Conservation (phyloP, 352 stramenopile species). For the Pythium pyrilobum region DNA sequence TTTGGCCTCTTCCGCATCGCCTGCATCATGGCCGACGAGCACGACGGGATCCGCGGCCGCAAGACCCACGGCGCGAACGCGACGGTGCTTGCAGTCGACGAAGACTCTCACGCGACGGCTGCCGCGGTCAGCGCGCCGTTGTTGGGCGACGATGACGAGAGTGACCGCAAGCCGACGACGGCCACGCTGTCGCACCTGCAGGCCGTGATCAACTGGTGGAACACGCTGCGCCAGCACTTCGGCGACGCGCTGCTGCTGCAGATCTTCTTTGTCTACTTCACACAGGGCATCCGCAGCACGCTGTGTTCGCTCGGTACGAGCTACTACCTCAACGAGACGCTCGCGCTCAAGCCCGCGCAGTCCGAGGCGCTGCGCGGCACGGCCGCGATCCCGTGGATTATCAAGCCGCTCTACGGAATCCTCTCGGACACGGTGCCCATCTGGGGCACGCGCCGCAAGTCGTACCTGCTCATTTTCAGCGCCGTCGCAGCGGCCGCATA, state of each 20-base stretch:
- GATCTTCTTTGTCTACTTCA: slow-evolving; percentile 86
- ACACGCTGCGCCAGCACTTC: slow-evolving; percentile 57
- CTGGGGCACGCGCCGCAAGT: slow-evolving; percentile 71
- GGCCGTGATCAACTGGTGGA: slow-evolving; percentile 49
- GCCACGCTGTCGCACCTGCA: slow-evolving; percentile 23
- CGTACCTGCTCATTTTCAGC: slow-evolving; percentile 73
- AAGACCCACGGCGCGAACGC: slow-evolving; percentile 27
- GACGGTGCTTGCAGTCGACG: slow-evolving; percentile 7
- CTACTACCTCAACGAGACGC: slow-evolving; percentile 76
- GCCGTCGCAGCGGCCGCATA: slow-evolving; percentile 51
- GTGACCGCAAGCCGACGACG: slow-evolving; percentile 9
- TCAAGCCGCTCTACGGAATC: slow-evolving; percentile 77
- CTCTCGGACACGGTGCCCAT: slow-evolving; percentile 74
- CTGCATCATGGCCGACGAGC: slow-evolving; percentile 25
- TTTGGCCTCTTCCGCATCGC: too few relatives aligned
- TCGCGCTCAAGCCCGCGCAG: slow-evolving; percentile 58
- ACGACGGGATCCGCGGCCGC: slow-evolving; percentile 59
- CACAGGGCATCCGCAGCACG: slow-evolving; percentile 68
- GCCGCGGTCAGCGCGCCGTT: not conserved
- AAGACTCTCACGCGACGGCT: slow-evolving; percentile 1
- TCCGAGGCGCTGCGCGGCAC: slow-evolving; percentile 60
- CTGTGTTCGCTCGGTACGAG: slow-evolving; percentile 72
- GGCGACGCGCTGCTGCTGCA: slow-evolving; percentile 62
- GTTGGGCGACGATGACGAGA: slow-evolving; percentile 9
- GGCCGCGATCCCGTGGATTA: slow-evolving; percentile 72